Base-by-base conservation (phyloP, 2,329 filamentous ascomycete species). In the Annulohypoxylon truncatum region DNA sequence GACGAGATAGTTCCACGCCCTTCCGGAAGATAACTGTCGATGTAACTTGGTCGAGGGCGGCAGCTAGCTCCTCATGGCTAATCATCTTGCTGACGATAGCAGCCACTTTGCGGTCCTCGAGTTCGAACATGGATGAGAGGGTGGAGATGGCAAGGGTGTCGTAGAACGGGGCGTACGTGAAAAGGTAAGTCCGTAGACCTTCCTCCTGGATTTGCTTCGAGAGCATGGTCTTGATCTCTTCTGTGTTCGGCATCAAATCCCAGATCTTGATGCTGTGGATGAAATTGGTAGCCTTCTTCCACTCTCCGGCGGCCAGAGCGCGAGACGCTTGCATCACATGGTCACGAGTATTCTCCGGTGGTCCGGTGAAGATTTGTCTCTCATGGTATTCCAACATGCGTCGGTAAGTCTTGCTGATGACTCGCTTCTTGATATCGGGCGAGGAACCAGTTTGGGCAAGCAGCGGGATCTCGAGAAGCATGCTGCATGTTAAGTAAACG, bases 341-440 rank as follows among this genome's bases (percentile, higher is more conserved):
- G 81, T 99, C 96, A 73, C 96, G 92, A 26, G 96, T 99, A 85
- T 99, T 99, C 86, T 99, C 96, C 0, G 96, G 95, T 9, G 96
- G 96, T 1, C 96, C 96, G 24, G 94, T 98, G 85, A 99, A 99
- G 79, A 99, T 97, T 80, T 99, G 96, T 75, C 96, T 91, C 88
- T 99, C 96, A 80, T 98, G 96, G 85, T 99, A 99, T 82, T 99
- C 96, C 73, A 99, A 89, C 92, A 99, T 97, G 73, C 96, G 93
- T 75, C 96, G 92, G 87, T 98, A 99, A 2, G 96, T 98, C 88
- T 99, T 99, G 86, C 94, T 97, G 80, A 99, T 98, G 76, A 98
- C 89, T 68, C 95, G 90, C 88, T 97, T 97, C 88, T 93, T 96
- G 79, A 98, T 89, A 78, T 99, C 96, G 10, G 96, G 96, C 20